Conservation (phyloP, 208 protist species). For the Herpetomonas tarakana region DNA sequence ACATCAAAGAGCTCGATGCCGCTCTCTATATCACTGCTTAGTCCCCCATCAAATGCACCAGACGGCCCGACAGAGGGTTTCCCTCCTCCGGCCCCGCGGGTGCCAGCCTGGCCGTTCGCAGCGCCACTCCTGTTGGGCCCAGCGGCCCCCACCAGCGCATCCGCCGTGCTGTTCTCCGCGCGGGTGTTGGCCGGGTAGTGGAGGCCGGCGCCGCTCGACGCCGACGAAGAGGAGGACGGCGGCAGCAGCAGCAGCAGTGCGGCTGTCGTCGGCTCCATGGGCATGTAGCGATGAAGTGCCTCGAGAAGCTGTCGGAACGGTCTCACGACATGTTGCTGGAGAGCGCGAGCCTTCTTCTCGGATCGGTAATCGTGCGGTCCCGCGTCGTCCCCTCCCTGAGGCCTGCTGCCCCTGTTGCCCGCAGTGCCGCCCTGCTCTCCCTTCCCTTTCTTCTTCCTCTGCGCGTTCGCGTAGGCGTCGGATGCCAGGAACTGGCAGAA, state of each 20-base stretch:
- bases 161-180: too few species aligned
- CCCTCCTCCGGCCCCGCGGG: too few species aligned
- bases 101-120: too few species aligned
- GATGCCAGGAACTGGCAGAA: conserved; percentile 29
- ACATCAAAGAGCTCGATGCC: too few species aligned
- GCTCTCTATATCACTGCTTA: too few species aligned
- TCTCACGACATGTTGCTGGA: conserved; percentile 48
- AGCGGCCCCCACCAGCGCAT: too few species aligned
- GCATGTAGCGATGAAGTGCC: conserved; percentile 38
- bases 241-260: conserved; percentile 5
- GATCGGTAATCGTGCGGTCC: conserved; percentile 7
- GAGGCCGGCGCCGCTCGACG: too few species aligned
- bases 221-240: not conserved
- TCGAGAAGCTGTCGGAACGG: conserved; percentile 53
- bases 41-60: too few species aligned
- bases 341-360: conserved; percentile 24
- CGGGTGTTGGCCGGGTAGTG: too few species aligned
- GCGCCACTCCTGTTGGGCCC: too few species aligned
- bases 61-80: too few species aligned
- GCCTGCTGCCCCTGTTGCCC: not conserved
- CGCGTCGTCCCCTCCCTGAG: not conserved
- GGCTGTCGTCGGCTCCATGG: conserved; percentile 23
- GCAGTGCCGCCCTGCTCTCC: not conserved
- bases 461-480: not conserved
- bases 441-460: conserved; percentile 10